Conservation (phyloP, 306 rosid species). For the Vigna radiata region DNA sequence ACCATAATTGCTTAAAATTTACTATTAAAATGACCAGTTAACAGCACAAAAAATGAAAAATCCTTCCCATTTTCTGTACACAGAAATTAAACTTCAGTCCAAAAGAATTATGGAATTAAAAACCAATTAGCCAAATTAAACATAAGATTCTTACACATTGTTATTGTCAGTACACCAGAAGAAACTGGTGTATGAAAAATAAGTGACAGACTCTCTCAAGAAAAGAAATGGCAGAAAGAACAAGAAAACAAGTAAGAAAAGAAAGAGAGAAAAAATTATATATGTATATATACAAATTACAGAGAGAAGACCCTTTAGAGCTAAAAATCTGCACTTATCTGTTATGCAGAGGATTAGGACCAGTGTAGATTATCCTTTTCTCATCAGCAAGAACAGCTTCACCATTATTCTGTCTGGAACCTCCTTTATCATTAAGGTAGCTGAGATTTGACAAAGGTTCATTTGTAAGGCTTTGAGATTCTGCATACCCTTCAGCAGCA, state of each 20-base stretch:
- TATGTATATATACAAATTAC: conserved; percentile 3
- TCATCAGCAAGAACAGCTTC: conserved; percentile 56
- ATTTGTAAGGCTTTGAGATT: conserved; percentile 49
- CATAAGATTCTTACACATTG: conserved; percentile 34
- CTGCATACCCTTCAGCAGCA: conserved; percentile 43
- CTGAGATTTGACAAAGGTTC: conserved; percentile 42
- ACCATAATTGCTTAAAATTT: too few relatives aligned
- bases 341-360: conserved; percentile 83
- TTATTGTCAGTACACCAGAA: conserved; percentile 40
- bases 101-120: neutral
- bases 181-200: conserved; percentile 32
- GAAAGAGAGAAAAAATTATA: neutral
- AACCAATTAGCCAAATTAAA: conserved; percentile 12
- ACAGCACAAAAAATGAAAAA: neutral
- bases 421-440: conserved; percentile 35
- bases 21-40: neutral
- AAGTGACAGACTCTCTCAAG: conserved; percentile 42
- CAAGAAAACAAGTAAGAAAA: neutral
- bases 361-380: conserved; percentile 72
- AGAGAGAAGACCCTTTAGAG: neutral
- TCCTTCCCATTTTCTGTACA: neutral
- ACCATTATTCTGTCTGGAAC: conserved; percentile 40
- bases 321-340: conserved; percentile 51
- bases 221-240: conserved; percentile 4
- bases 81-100: neutral